A percentile compares a stretch with the other conserved stretches of the same genome.
These are phyloP conservation scores for Shiraia sp. DNA, from an alignment of 2,329 filamentous ascomycete species.

Conservation along the genomic window DNA sequence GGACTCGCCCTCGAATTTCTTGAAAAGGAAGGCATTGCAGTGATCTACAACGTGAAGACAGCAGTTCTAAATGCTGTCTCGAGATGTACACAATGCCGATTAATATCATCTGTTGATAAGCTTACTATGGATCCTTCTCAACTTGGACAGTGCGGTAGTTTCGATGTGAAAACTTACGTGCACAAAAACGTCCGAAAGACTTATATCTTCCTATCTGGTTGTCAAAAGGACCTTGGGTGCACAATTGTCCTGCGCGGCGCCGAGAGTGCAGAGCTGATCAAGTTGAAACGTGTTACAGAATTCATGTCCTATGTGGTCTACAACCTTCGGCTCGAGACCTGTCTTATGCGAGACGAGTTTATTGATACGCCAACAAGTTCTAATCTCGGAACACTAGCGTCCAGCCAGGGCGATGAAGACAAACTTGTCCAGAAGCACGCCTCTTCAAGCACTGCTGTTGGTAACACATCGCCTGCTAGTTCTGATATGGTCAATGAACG, in stretches of 20 bases:
- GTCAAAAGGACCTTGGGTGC: constrained; percentile 85
- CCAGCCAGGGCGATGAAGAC: constrained; percentile 18
- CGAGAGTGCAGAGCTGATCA: constrained; percentile 69
- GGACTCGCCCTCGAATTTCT: constrained; percentile 88
- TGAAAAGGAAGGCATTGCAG: constrained; percentile 85
- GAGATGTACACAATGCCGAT: constrained; percentile 85
- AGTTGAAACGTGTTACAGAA: constrained; percentile 90
- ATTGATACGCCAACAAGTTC: constrained; percentile 74
- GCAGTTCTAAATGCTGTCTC: constrained; percentile 95
- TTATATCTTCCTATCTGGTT: constrained; percentile 93
- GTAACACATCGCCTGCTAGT: background rate
- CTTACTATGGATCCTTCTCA: constrained; percentile 74
- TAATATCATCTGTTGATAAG: constrained; percentile 95
- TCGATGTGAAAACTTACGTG: constrained; percentile 95
- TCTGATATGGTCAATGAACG: constrained; percentile 8
- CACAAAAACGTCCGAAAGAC: constrained; percentile 86
- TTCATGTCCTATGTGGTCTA: constrained; percentile 99
- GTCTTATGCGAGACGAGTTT: constrained; percentile 89
- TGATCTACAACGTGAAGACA: constrained; percentile 94
- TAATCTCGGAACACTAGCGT: constrained; percentile 42
- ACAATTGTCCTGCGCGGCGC: constrained; percentile 90
- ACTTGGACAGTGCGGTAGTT: constrained; percentile 79
- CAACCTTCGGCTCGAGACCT: constrained; percentile 94
- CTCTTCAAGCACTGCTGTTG: background rate
- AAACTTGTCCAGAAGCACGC: background rate